Evolutionary conservation across 768 basidiomycete species (phyloP).

Genomic region (Suillus sp.): DNA sequence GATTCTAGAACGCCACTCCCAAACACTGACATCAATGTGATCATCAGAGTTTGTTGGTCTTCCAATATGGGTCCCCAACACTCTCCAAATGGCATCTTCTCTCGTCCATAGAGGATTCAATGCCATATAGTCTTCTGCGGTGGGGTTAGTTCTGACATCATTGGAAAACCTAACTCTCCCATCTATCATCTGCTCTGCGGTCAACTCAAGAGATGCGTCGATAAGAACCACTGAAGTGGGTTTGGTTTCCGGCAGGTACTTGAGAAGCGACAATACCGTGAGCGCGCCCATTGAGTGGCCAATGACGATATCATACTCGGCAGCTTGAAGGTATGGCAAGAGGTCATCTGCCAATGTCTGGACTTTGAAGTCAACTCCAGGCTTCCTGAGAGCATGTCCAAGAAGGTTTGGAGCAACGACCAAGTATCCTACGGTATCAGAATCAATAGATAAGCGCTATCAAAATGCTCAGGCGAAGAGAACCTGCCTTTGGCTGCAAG

Average conservation of each 20-base stretch:
- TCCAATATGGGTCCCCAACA: slow-evolving; percentile 13
- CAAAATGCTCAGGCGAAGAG: background rate
- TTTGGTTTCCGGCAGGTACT: slow-evolving; percentile 16
- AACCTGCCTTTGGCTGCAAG: slow-evolving; percentile 22
- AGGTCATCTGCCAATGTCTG: slow-evolving; percentile 3
- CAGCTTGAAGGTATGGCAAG: slow-evolving; percentile 3
- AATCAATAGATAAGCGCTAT: background rate
- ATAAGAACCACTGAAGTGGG: slow-evolving; percentile 19
- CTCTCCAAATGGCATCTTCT: slow-evolving; percentile 14
- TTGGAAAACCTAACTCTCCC: slow-evolving; percentile 5
- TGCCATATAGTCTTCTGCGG: slow-evolving; percentile 7
- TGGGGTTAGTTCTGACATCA: slow-evolving; percentile 6
- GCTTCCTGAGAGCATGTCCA: slow-evolving; percentile 24
- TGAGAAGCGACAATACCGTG: slow-evolving; percentile 17
- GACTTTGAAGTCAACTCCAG: background rate
- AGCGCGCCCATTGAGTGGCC: slow-evolving; percentile 27
- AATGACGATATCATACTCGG: slow-evolving; percentile 14
- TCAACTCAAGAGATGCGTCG: slow-evolving; percentile 19
- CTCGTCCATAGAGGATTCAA: slow-evolving; percentile 9
- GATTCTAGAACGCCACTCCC: slow-evolving; percentile 5
- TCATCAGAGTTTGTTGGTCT: slow-evolving; percentile 11
- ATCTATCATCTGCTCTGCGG: slow-evolving; percentile 2
- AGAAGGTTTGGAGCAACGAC: slow-evolving; percentile 27
- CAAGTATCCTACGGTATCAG: slow-evolving; percentile 22
- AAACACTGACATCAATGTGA: slow-evolving; percentile 11